Conservation (phyloP, 2,329 filamentous ascomycete genomes). For the Talaromyces verruculosus region DNA sequence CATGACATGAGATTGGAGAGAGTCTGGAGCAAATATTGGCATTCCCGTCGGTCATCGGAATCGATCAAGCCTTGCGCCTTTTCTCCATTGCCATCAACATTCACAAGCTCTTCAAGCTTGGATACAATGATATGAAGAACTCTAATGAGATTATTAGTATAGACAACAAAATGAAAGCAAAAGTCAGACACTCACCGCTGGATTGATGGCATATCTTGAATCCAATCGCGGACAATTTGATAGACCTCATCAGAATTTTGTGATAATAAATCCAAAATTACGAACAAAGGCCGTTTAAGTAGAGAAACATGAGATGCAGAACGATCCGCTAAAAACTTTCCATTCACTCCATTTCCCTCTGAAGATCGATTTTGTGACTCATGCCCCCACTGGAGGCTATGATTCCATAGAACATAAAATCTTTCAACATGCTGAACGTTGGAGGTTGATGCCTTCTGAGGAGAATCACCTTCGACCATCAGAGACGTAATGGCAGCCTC, state of each 20-base stretch:
- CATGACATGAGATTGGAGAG: conserved; percentile 70
- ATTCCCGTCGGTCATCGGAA: conserved; percentile 69
- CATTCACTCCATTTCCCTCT: conserved; percentile 24
- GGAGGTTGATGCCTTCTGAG: conserved; percentile 31
- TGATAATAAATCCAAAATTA: conserved; percentile 74
- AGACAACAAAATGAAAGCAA: background rate
- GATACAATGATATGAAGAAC: conserved; percentile 40
- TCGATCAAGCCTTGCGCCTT: conserved; percentile 2
- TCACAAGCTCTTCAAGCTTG: conserved; percentile 35
- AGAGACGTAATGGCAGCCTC: conserved; percentile 74
- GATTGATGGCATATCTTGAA: conserved; percentile 59
- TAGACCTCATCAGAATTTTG: conserved; percentile 72
- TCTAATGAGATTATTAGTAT: conserved; percentile 26
- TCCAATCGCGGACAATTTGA: conserved; percentile 76
- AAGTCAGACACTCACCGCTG: conserved; percentile 44
- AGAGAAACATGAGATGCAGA: conserved; percentile 55
- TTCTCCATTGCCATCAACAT: conserved; percentile 22
- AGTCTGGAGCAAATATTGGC: conserved; percentile 74
- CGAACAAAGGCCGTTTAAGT: conserved; percentile 75
- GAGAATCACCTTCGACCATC: conserved; percentile 55
- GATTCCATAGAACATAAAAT: conserved; percentile 46
- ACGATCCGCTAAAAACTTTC: conserved; percentile 24
- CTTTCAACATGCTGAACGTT: conserved; percentile 39
- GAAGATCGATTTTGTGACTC: conserved; percentile 37
- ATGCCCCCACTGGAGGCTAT: conserved; percentile 42